Evolutionary conservation across 2,329 filamentous ascomycete species (phyloP).

Genomic region (Tolypocladium inflatum): DNA sequence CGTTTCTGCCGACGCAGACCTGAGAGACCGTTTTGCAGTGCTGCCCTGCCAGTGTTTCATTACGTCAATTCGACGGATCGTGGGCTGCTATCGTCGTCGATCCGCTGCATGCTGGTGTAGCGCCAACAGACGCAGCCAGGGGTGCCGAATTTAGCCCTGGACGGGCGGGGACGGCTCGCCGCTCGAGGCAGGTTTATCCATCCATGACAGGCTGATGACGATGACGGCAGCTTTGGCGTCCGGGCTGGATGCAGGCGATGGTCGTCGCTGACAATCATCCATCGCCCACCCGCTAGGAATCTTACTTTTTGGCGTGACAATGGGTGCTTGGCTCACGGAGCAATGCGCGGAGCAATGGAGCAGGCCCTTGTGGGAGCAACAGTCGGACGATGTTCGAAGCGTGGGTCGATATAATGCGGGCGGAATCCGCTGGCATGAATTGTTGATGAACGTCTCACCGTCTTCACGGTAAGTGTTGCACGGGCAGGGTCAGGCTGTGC

Average conservation of each 20-base stretch:
- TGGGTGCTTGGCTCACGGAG: neutral
- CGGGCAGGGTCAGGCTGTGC: neutral
- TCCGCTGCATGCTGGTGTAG: neutral
- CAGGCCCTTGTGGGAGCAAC: neutral
- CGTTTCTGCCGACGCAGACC: neutral
- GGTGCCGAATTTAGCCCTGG: neutral
- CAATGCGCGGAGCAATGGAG: neutral
- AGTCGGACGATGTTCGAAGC: neutral
- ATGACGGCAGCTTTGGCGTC: neutral
- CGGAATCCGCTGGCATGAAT: neutral
- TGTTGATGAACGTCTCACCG: neutral
- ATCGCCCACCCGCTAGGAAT: neutral
- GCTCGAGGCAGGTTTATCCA: neutral
- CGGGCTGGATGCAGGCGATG: neutral
- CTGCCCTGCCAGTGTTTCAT: neutral
- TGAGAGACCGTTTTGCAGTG: neutral
- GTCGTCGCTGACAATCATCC: neutral
- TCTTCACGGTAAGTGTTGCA: neutral
- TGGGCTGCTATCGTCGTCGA: neutral
- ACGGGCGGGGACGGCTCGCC: neutral
- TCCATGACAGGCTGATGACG: slow-evolving; percentile 1
- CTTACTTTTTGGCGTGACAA: neutral
- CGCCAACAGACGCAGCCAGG: neutral
- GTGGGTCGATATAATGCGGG: neutral
- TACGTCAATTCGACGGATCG: neutral